These are phyloP conservation scores for Cucurbita maxima DNA, from an alignment of 306 rosid species.

Conservation along the genomic window DNA sequence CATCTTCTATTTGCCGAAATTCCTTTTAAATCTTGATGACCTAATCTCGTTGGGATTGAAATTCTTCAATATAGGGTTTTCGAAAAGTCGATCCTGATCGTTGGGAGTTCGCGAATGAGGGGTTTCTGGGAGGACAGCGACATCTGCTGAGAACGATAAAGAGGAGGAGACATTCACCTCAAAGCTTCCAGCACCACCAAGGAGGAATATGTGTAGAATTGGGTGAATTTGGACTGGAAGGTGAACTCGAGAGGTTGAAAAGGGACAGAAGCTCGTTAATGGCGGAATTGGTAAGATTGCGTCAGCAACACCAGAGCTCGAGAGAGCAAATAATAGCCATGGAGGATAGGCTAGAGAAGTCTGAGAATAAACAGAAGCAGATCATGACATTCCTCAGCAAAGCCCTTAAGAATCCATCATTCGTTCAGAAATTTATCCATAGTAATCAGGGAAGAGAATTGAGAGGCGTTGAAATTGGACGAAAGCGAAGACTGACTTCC, in stretches of 20 bases:
- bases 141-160: constrained; percentile 58
- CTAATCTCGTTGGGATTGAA: background rate
- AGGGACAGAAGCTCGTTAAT: constrained; percentile 49
- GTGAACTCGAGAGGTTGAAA: constrained; percentile 45
- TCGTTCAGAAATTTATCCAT: constrained; percentile 27
- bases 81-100: constrained; percentile 86
- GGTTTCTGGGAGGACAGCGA: constrained; percentile 77
- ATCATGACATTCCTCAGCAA: constrained; percentile 55
- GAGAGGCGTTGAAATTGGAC: constrained; percentile 22
- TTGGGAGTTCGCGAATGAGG: constrained; percentile 94
- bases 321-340: constrained; percentile 28
- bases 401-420: constrained; percentile 42
- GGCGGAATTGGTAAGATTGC: constrained; percentile 53
- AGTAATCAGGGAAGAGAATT: constrained; percentile 26
- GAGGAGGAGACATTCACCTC: constrained; percentile 67
- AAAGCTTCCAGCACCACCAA: constrained; percentile 17
- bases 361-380: constrained; percentile 67
- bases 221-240: constrained; percentile 67
- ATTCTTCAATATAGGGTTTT: constrained; percentile 51
- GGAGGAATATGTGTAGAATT: constrained; percentile 48
- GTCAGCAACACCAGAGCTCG: constrained; percentile 63
- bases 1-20: background rate
- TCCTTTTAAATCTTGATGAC: background rate
- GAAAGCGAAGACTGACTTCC: constrained; percentile 54
- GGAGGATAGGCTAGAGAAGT: constrained; percentile 42